A percentile compares a stretch with the other conserved stretches of the same genome.
Evolutionary conservation across 78 protist genomes (phyloP).

Genomic region (Tieghemostelium lacteum): DNA sequence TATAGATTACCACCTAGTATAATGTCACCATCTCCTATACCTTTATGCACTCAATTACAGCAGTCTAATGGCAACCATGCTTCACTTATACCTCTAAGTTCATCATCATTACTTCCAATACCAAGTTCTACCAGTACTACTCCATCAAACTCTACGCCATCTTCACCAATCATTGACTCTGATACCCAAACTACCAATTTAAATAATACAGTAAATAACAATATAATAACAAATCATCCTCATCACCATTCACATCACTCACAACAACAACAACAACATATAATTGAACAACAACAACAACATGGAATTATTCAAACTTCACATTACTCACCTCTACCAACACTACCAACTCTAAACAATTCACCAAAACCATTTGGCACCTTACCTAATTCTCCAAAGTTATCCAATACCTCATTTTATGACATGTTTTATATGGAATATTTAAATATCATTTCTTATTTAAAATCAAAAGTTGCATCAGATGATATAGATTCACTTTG

Average conservation of each 20-base stretch:
- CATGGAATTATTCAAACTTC: too few species aligned
- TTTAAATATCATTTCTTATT: conserved; percentile 41
- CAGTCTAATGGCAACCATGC: too few species aligned
- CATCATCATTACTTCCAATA: background rate
- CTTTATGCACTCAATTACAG: background rate
- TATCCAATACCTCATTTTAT: background rate
- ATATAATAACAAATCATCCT: too few species aligned
- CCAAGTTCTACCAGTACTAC: background rate
- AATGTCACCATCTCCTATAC: background rate
- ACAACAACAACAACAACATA: conserved; percentile 12
- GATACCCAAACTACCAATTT: background rate
- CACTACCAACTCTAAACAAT: background rate
- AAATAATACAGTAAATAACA: too few species aligned
- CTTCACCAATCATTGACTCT: background rate
- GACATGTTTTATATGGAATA: conserved; percentile 45
- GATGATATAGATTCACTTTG: background rate
- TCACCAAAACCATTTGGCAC: background rate
- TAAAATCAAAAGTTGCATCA: background rate
- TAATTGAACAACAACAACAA: background rate
- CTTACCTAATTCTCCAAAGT: background rate
- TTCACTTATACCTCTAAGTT: background rate
- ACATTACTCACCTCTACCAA: background rate
- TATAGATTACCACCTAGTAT: background rate
- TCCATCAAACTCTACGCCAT: conserved; percentile 5
- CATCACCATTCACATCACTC: too few species aligned